A percentile compares a stretch with the other conserved stretches of the same genome.
Evolutionary conservation across 2,329 filamentous ascomycete species (phyloP).

Genomic region (Chlorencoelia australis): DNA sequence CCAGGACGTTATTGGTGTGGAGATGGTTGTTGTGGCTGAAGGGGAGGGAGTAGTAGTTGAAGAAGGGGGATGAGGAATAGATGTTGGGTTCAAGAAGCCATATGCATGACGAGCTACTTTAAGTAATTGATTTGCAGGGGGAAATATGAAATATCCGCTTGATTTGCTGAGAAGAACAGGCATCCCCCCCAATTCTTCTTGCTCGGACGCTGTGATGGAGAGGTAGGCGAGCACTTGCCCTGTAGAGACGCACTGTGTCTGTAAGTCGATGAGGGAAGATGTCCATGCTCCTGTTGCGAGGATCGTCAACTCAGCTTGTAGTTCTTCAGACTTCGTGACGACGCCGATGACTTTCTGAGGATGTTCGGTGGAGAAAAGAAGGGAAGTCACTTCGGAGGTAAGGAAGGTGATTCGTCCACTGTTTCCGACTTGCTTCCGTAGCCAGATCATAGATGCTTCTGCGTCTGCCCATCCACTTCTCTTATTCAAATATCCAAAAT

Average conservation of each 20-base stretch:
- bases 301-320: slow-evolving; percentile 60
- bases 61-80: slow-evolving; percentile 16
- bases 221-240: slow-evolving; percentile 77
- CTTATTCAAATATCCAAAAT: slow-evolving; percentile 63
- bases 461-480: slow-evolving; percentile 75
- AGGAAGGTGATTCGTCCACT: slow-evolving; percentile 39
- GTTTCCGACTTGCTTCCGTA: slow-evolving; percentile 29
- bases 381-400: slow-evolving; percentile 30
- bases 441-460: slow-evolving; percentile 56
- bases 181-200: slow-evolving; percentile 49
- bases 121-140: slow-evolving; percentile 44
- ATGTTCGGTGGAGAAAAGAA: slow-evolving; percentile 15
- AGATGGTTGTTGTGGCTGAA: slow-evolving; percentile 10
- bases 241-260: slow-evolving; percentile 67
- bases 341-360: slow-evolving; percentile 42
- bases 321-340: slow-evolving; percentile 38
- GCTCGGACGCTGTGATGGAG: slow-evolving; percentile 61
- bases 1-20: slow-evolving; percentile 15
- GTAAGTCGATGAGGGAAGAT: slow-evolving; percentile 63
- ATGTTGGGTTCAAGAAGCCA: slow-evolving; percentile 40
- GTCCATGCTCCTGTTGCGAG: slow-evolving; percentile 87
- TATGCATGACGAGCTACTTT: slow-evolving; percentile 53
- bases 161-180: slow-evolving; percentile 67
- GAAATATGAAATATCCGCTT: slow-evolving; percentile 65
- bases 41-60: not conserved